Evolutionary conservation across 257 asterid genomes (phyloP), one percentile per base, ranked within the genome.

Genomic region (Fraxinus anomala): DNA sequence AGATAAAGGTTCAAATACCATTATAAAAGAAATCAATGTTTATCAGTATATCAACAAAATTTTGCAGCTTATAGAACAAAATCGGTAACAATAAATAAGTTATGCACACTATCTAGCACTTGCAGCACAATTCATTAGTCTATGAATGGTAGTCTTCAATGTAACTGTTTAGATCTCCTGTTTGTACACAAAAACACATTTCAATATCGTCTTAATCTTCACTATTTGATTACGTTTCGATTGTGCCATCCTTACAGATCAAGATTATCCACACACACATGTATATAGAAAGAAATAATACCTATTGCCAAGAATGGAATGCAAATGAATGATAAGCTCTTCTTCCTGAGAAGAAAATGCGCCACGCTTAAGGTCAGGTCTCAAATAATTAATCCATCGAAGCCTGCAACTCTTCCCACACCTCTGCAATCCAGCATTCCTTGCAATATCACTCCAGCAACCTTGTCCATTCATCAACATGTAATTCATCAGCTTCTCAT

Each of bases 361-460:
- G 28, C 97, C 98, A 0, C 98, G 90, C 26, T 91, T 93, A 54
- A 93, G 97, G 76, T 93, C 98, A 0, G 98, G 98, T 30, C 98
- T 71, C 54, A 93, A 88, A 80, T 93, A 93, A 73, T 93, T 93
- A 61, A 91, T 91, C 97, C 97, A 93, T 0, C 97, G 81, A 1
- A 93, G 88, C 2, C 98, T 88, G 70, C 98, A 91, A 68, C 98
- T 93, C 82, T 93, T 93, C 0, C 98, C 98, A 72, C 98, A 93
- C 70, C 98, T 87, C 80, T 79, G 91, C 3, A 93, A 80, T 0
- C 94, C 97, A 0, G 97, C 98, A 78, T 93, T 91, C 70, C 97
- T 76, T 0, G 98, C 98, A 59, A 54, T 54, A 54, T 54, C 65
- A n/a, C 24, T 54, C 65, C 65, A 54, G 24, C 65, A 54, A 54